Conservation (phyloP, 129 eudicot genomes). For the Flaveria sonorensis region DNA sequence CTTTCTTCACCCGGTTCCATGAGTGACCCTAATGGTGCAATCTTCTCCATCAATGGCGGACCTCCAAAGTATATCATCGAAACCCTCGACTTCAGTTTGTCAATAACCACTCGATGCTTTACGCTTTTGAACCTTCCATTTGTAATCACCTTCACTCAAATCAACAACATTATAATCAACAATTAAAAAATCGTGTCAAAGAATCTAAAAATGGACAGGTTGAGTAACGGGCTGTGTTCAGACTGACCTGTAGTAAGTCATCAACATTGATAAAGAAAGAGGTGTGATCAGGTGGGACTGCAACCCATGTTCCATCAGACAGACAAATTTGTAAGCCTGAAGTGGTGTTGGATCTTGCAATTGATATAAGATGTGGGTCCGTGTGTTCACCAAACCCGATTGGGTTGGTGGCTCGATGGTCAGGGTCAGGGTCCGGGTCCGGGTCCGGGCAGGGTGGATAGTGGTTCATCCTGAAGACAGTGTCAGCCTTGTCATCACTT, state of each 20-base stretch:
- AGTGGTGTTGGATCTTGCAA: slow-evolving; percentile 58
- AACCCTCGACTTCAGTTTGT: slow-evolving; percentile 43
- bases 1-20: slow-evolving; percentile 63
- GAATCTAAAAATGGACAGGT: no score
- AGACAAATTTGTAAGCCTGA: slow-evolving; percentile 58
- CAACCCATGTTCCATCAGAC: slow-evolving; percentile 54
- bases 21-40: slow-evolving; percentile 49
- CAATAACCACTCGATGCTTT: slow-evolving; percentile 61
- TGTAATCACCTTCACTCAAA: slow-evolving; percentile 56
- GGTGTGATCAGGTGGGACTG: slow-evolving; percentile 56
- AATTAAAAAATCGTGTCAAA: no score
- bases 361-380: slow-evolving; percentile 70
- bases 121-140: slow-evolving; percentile 74
- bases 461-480: slow-evolving; percentile 66
- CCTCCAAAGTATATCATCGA: slow-evolving; percentile 79
- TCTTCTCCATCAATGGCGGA: slow-evolving; percentile 57
- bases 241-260: slow-evolving; percentile 55
- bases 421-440: background rate
- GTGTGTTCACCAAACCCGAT: slow-evolving; percentile 77
- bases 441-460: slow-evolving; percentile 58
- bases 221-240: no score
- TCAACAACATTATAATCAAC: background rate
- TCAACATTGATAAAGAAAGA: slow-evolving; percentile 67
- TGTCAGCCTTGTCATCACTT: slow-evolving; percentile 61
- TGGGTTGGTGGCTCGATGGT: slow-evolving; percentile 6